These are phyloP conservation scores for Xylaria castorea DNA, from an alignment of 495 filamentous ascomycete species.

Conservation along the genomic window DNA sequence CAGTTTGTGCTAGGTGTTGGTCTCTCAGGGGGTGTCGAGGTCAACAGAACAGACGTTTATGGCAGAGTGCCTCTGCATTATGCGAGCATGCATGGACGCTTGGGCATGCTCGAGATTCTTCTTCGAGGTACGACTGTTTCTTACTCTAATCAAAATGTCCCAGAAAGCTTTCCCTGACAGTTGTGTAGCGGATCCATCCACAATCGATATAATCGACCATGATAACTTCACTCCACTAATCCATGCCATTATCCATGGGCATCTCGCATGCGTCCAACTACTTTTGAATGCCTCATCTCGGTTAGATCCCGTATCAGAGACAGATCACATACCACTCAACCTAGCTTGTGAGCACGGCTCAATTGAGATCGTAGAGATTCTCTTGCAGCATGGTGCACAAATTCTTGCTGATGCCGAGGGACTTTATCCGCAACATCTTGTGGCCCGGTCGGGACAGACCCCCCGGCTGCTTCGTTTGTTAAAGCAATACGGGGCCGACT, in stretches of 20 bases:
- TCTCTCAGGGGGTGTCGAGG: conserved; percentile 71
- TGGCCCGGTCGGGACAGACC: conserved; percentile 85
- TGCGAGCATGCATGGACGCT: conserved; percentile 89
- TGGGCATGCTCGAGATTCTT: conserved; percentile 81
- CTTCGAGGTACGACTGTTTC: conserved; percentile 56
- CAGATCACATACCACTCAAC: conserved; percentile 93
- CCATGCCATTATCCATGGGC: conserved; percentile 87
- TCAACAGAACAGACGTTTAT: conserved; percentile 86
- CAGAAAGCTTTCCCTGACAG: conserved; percentile 19
- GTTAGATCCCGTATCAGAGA: conserved; percentile 79
- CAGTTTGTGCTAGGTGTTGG: conserved; percentile 76
- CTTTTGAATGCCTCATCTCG: conserved; percentile 75
- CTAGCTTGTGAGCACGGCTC: conserved; percentile 93
- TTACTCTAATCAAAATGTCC: neutral
- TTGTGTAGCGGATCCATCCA: conserved; percentile 55
- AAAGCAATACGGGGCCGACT: conserved; percentile 85
- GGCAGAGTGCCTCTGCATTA: conserved; percentile 94
- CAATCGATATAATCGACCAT: conserved; percentile 86
- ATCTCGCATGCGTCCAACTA: conserved; percentile 76
- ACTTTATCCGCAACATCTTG: conserved; percentile 95
- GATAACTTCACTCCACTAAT: conserved; percentile 97
- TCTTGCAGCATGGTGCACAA: conserved; percentile 77
- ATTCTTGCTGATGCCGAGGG: conserved; percentile 94
- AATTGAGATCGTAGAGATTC: conserved; percentile 77
- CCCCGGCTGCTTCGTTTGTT: conserved; percentile 79